phyloP scores from a whole-genome alignment of 139 green algal species.

The Ettlia oleoabundans region DNA sequence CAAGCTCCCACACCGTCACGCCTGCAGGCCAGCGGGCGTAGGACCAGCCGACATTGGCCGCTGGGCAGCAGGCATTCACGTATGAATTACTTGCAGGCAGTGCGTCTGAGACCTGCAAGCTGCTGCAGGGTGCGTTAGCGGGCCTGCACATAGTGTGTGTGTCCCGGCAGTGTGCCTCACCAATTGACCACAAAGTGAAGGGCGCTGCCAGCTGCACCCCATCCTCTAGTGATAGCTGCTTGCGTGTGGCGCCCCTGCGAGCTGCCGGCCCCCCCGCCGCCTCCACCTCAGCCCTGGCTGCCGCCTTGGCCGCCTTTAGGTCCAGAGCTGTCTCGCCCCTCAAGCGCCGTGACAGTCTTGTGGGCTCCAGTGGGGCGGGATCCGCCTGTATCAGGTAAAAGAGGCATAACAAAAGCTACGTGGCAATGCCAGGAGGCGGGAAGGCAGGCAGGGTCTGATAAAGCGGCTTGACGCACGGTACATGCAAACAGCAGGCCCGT shows the following conservation, averaged over 20 bases:
- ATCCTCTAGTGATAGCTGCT: conserved; percentile 17
- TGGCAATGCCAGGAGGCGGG: neutral
- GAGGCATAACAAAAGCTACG: neutral
- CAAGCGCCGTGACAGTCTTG: conserved; percentile 19
- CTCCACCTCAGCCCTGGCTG: conserved; percentile 5
- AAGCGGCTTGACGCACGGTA: neutral
- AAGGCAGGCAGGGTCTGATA: neutral
- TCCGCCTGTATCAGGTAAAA: neutral
- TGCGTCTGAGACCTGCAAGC: neutral
- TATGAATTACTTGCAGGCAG: neutral
- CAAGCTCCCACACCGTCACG: conserved; percentile 52
- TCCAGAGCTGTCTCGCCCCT: neutral
- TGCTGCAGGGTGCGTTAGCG: neutral
- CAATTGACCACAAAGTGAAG: conserved; percentile 52
- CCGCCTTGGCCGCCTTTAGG: neutral
- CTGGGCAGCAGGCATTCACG: neutral
- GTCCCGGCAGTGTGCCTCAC: neutral
- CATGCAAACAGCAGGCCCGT: neutral
- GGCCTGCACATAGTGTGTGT: neutral
- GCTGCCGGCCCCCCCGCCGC: neutral
- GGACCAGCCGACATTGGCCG: neutral
- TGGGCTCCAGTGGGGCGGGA: neutral
- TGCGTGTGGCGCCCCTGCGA: neutral
- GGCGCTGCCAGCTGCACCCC: conserved; percentile 28
- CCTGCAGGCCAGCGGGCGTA: conserved; percentile 8